Evolutionary conservation across 176 grass and related monocot species (phyloP).

Genomic region (Rhynchospora breviuscula): DNA sequence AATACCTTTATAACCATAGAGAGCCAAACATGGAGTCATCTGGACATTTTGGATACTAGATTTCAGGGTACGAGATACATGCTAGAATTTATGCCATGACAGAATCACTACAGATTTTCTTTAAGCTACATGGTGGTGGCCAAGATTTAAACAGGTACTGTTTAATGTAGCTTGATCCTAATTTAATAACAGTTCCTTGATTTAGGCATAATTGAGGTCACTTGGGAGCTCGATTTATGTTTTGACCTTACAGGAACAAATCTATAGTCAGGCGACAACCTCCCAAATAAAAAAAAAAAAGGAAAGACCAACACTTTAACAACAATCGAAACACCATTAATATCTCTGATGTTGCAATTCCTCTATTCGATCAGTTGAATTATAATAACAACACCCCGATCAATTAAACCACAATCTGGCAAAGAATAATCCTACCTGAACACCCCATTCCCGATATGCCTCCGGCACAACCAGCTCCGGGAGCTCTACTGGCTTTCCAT

Average conservation of each 20-base stretch:
- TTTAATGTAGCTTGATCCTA: not conserved
- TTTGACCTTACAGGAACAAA: not conserved
- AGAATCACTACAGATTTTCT: not conserved
- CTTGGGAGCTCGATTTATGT: not conserved
- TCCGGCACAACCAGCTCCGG: conserved; percentile 69
- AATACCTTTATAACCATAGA: not conserved
- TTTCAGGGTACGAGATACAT: not conserved
- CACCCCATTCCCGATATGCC: conserved; percentile 77
- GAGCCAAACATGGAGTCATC: not conserved
- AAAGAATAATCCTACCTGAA: conserved; percentile 30
- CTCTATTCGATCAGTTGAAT: not conserved
- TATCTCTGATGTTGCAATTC: no score
- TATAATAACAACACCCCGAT: not conserved
- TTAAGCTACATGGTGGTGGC: not conserved
- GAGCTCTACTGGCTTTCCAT: conserved; percentile 64
- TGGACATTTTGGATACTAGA: not conserved
- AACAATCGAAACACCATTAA: not conserved
- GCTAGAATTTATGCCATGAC: not conserved
- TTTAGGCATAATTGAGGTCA: not conserved
- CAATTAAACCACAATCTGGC: not conserved
- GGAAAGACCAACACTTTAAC: not conserved
- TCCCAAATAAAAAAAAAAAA: not conserved
- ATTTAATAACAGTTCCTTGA: not conserved
- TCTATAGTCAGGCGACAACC: not conserved
- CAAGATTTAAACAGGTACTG: not conserved